A percentile compares a stretch with the other conserved stretches of the same genome.
phyloP scores from a whole-genome alignment of 306 rosid species.

The Sesbania bispinosa region DNA sequence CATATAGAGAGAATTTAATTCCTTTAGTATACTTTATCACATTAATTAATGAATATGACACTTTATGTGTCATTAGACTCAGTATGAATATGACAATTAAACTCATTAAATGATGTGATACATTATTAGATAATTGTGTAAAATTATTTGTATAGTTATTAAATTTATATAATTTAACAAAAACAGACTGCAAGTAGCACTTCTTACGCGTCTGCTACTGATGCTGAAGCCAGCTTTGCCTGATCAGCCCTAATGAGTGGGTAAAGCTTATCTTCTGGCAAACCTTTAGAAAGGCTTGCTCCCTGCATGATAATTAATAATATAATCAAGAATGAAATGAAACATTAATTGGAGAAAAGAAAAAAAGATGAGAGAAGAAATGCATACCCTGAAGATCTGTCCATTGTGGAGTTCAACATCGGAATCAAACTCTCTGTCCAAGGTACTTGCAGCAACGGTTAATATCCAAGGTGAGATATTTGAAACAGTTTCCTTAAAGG shows the following conservation, averaged over 20 bases:
- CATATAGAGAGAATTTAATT: too few species aligned
- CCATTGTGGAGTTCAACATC: slow-evolving; percentile 53
- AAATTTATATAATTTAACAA: too few species aligned
- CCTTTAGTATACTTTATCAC: too few species aligned
- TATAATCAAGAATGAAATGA: background rate
- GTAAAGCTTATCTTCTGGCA: slow-evolving; percentile 43
- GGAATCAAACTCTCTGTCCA: slow-evolving; percentile 52
- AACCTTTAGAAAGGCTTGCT: slow-evolving; percentile 37
- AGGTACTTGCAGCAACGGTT: slow-evolving; percentile 71
- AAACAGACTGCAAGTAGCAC: background rate
- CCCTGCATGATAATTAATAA: too few species aligned
- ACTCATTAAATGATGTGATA: too few species aligned
- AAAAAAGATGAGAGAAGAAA: background rate
- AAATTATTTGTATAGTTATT: too few species aligned
- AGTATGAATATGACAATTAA: background rate
- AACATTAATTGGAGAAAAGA: background rate
- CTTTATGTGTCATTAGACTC: too few species aligned
- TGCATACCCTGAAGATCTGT: slow-evolving; percentile 34
- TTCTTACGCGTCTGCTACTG: slow-evolving; percentile 45
- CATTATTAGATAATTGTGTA: too few species aligned
- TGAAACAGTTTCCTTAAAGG: slow-evolving; percentile 37
- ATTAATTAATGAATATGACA: too few species aligned
- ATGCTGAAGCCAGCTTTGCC: slow-evolving; percentile 30
- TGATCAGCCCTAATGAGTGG: slow-evolving; percentile 50
- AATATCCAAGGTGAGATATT: slow-evolving; percentile 74